phyloP scores from a whole-genome alignment of 345 rosid species.

The Populus ilicifolia region DNA sequence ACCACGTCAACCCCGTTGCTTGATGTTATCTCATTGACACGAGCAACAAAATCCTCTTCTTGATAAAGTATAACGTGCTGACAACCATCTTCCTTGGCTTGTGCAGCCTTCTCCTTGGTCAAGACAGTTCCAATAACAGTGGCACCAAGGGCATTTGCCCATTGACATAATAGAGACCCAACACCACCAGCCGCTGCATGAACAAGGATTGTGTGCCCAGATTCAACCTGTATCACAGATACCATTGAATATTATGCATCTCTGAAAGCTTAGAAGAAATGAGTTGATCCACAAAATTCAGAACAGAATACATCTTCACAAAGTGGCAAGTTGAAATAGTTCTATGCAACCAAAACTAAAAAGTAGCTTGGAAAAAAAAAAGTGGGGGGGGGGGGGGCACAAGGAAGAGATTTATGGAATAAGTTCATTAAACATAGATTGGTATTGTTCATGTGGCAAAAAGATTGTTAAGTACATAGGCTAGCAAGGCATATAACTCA shows the following conservation, averaged over 20 bases:
- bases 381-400: no score
- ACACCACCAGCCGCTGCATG: constrained; percentile 98
- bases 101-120: constrained; percentile 77
- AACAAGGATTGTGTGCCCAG: constrained; percentile 70
- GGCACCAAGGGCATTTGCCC: constrained; percentile 90
- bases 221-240: constrained; percentile 47
- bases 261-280: no score
- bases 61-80: constrained; percentile 70
- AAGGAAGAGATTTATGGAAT: no score
- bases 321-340: no score
- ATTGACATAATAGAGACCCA: constrained; percentile 87
- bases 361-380: no score
- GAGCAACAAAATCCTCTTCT: constrained; percentile 73
- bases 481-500: no score
- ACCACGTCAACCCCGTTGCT: constrained; percentile 83
- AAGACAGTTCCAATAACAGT: constrained; percentile 84
- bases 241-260: no score
- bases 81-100: constrained; percentile 89
- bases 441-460: no score
- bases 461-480: no score
- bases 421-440: no score
- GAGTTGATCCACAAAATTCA: background rate
- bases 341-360: no score
- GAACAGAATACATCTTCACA: no score
- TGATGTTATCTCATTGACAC: constrained; percentile 71